Base-by-base conservation (phyloP, 352 stramenopile species). In the Globisporangium uncinulatum region DNA sequence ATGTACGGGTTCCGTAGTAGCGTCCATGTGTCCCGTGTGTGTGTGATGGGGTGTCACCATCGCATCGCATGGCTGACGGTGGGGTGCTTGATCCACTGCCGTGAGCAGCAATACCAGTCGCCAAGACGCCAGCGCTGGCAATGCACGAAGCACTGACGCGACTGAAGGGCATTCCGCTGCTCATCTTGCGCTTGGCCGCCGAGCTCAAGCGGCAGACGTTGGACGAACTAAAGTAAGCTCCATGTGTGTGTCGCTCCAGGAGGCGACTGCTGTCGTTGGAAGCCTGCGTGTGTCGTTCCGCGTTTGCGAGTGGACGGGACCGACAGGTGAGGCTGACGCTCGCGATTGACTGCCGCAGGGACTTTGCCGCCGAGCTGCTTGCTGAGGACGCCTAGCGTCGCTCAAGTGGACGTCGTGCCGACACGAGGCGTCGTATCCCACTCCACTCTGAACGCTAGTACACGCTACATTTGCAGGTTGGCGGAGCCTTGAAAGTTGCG, bases 401-500 rank as follows among this genome's bases (percentile, higher is more conserved):
- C n/a, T 11, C 24, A 2, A 17, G 8, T n/a, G 19, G 37, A 29
- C 19, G 7, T 48, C 19, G 37, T 11, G 21, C 15, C 42, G 15
- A 47, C 15, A 46, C 41, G 5, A 20, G 3, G 7, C 14, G 41
- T 10, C 11, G 24, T 17, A n/a, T 11, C 36, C 3, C 39, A 50
- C 36, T 54, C 31, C 41, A 63, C 45, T 39, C n/a, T 46, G 41
- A 46, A 14, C 13, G 6, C 10, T 17, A 44, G 6, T 45, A 17
- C 15, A 29, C 32, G 21, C 53, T 69, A 66, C 69, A 70, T 74
- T 34, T 56, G 37, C 46, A 65, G 24, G 7, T 14, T 51, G 11
- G 46, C 24, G 24, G 24, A 48, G 11, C 39, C 50, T 15, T 81
- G 54, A 37, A 91, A 79, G 41, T 92, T 74, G 14, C 79, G 59